Evolutionary conservation across 495 filamentous ascomycete genomes (phyloP), one percentile per base, ranked within the genome.

Genomic region (Daldinia concentrica): DNA sequence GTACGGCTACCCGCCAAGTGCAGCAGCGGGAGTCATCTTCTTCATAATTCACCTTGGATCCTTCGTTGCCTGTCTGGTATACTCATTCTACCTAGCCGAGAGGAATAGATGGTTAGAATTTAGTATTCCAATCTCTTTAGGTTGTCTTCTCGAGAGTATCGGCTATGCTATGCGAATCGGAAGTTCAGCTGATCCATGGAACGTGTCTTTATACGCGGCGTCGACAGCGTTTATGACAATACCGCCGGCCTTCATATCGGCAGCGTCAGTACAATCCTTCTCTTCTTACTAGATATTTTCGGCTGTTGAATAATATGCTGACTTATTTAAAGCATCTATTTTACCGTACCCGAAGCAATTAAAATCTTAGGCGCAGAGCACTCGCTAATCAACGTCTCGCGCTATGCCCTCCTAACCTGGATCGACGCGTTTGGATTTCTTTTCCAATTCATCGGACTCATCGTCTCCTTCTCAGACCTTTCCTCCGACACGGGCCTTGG

Each of bases 401-500:
- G 45, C 7, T 74, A 74, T 56, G 57, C 62, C 41, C 45, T 34
- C 5, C 45, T 74, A 9, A 67, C 64, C 11, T 74, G 66, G 66
- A 61, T 74, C 27, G 67, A 74, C 37, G 55, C 58, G 4, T 19
- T 57, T 48, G 71, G 71, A 36, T 74, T 74, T 24, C 30, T 67
- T 24, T 39, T 74, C 22, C 62, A 74, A 43, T 37, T 70, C 32
- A 30, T 60, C 27, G 71, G 71, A 14, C 62, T 74, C 36, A 52
- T 74, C 58, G 9, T 74, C 30, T 62, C 71, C 58, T 74, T 74
- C 58, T 74, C 71, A 29, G 71, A 74, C 26, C 41, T 74, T 45
- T 74, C 71, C 27, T 19, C 34, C 19, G 54, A 66, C 36, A 70
- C 62, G 19, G 71, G 71, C 32, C 62, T 74, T 7, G 71, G 71